Base-by-base conservation (phyloP, 148 eudicot species). In the Fagopyrum esculentum region DNA sequence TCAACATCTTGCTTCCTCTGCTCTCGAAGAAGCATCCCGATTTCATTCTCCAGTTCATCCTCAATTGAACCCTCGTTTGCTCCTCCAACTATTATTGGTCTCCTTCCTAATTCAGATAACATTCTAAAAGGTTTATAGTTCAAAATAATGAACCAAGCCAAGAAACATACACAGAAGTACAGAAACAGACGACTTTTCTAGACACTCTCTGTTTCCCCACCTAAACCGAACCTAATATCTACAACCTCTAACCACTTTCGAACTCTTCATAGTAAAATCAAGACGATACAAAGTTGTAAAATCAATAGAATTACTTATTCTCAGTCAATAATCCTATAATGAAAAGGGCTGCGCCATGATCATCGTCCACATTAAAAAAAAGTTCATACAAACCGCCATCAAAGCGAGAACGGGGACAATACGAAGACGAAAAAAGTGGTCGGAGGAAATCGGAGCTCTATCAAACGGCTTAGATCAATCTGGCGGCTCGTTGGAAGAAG, bases 11-110 rank as follows among this genome's bases (percentile, higher is more conserved):
- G 88, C 61, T 85, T 75, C 76, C 90, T 78, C 74, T 86, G 91
- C 73, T 93, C 93, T 3, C 87, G 88, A 16, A 94, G 86, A 84
- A 88, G 75, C 77, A 84, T 35, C 43, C 97, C 88, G 54, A 91
- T 82, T 70, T 93, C 98, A 74, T 82, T 87, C 87, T 92, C 98
- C 51, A 91, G 84, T 15, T 90, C 98, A 75, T 91, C 98, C 26
- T 92, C 96, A 80, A 78, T 87, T 22, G 96, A 89, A 49, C 90
- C 92, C 6, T 91, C 97, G 57, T 77, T 83, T 16, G 85, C 87
- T 0, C 70, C 70, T 43, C 73, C 73, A 45, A 52, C 86, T 35
- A 87, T 74, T 83, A 87, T 73, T 16, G 86, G 90, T 64, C 87
- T 85, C 82, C 90, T 86, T 66, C 90, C 90, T 82, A 85, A 71